Evolutionary conservation across 2,329 filamentous ascomycete species (phyloP), one percentile per base, ranked within the genome.

Genomic region (Plectosphaerella plurivora): DNA sequence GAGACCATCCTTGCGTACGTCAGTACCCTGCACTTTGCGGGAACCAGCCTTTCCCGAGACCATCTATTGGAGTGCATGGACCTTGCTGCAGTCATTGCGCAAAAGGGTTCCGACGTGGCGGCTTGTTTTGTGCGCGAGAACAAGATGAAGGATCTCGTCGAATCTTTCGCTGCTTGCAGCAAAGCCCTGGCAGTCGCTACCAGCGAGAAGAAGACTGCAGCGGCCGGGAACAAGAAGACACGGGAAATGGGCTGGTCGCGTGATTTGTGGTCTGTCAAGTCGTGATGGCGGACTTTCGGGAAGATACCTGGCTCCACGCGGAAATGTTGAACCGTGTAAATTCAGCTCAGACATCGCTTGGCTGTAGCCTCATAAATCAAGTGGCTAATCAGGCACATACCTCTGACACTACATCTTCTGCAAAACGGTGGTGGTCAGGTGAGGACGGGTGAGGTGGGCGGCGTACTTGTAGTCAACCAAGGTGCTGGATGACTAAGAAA

Each of bases 11-110:
- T 99, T 48, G 89, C 88, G 3, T 97, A 94, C 66, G 83, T 94
- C 64, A 86, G 82, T 61, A 86, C 88, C 2, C 74, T 97, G 48
- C 88, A 95, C 65, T 88, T 88, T 63, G 87, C 88, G 0, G 91
- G 90, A 4, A 85, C 84, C 46, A 79, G 83, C 47, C 74, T 95
- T 44, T 87, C 84, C 45, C 84, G 91, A 44, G 89, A 93, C 53
- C 82, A 87, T 58, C 77, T 96, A 16, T 78, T 94, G 24, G 86
- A 93, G 64, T 89, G 87, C 61, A 93, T 99, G 88, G 89, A 96
- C 54, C 75, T 99, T 15, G 86, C 91, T 1, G 84, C 86, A 1
- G 66, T 85, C 2, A 80, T 96, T 49, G 90, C 93, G 2, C 84
- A 87, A 52, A 82, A 85, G 57, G 81, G 78, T 55, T 84, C 84